Evolutionary conservation across 1,139 yeast species (phyloP).

Genomic region (Sugiyamaella pinicola): DNA sequence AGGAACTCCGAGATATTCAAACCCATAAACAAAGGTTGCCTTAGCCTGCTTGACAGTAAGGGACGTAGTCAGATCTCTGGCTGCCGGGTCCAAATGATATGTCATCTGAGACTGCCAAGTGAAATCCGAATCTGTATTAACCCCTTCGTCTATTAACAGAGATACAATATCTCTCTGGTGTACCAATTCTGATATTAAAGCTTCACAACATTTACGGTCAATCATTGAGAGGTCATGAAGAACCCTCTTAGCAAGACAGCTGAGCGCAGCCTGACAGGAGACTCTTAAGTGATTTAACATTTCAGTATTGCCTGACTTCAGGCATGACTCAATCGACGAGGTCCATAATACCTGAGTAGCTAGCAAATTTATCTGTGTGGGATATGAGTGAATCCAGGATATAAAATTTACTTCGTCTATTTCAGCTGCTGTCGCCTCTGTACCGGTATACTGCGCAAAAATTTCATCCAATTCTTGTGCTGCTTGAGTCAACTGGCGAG

Average conservation of each 20-base stretch:
- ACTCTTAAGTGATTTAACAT: constrained; percentile 9
- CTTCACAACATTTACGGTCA: constrained; percentile 56
- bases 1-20: constrained; percentile 78
- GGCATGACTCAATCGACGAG: constrained; percentile 42
- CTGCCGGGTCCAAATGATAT: constrained; percentile 47
- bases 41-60: constrained; percentile 58
- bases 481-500: constrained; percentile 43
- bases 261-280: constrained; percentile 31
- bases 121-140: constrained; percentile 35
- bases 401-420: constrained; percentile 26
- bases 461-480: constrained; percentile 28
- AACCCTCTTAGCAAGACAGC: constrained; percentile 40
- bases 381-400: constrained; percentile 46
- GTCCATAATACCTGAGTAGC: constrained; percentile 67
- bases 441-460: constrained; percentile 23
- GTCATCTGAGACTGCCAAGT: constrained; percentile 60
- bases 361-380: constrained; percentile 62
- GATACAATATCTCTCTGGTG: constrained; percentile 57
- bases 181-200: constrained; percentile 64
- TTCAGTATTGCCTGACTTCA: constrained; percentile 21
- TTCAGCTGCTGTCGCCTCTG: constrained; percentile 15
- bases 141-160: constrained; percentile 34
- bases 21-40: constrained; percentile 63
- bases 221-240: constrained; percentile 40
- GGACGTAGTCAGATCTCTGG: constrained; percentile 36